These are phyloP conservation scores for Ophiostoma piceae DNA, from an alignment of 2,329 filamentous ascomycete species.

Conservation along the genomic window DNA sequence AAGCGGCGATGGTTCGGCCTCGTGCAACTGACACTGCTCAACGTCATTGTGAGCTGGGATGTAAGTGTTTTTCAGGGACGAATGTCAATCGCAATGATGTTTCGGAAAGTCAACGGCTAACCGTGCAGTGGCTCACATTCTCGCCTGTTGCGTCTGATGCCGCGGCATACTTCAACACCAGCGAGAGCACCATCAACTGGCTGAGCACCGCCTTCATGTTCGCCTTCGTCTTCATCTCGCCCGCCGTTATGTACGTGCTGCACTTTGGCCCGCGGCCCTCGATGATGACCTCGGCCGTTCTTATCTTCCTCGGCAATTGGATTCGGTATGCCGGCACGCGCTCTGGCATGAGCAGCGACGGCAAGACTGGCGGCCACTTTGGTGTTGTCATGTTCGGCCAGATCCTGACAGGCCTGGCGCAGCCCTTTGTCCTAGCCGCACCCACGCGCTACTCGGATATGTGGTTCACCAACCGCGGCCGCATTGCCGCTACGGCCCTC, in stretches of 20 bases:
- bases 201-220: constrained; percentile 83
- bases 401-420: constrained; percentile 79
- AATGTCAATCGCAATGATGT: not conserved
- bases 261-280: constrained; percentile 74
- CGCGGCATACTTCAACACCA: constrained; percentile 68
- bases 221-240: constrained; percentile 68
- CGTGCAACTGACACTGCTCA: constrained; percentile 75
- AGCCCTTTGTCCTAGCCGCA: constrained; percentile 86
- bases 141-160: constrained; percentile 73
- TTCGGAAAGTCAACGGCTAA: not conserved
- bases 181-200: constrained; percentile 82
- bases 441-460: constrained; percentile 88
- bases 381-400: constrained; percentile 84
- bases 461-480: constrained; percentile 83
- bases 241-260: constrained; percentile 68
- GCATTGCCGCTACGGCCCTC: constrained; percentile 81
- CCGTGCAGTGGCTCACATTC: constrained; percentile 77
- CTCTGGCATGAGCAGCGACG: constrained; percentile 31
- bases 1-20: constrained; percentile 87
- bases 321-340: constrained; percentile 71
- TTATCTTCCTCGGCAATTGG: constrained; percentile 85
- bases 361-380: constrained; percentile 52
- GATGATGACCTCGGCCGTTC: constrained; percentile 65
- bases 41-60: constrained; percentile 93
- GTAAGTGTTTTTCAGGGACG: constrained; percentile 48